phyloP scores from a whole-genome alignment of 106 monocot species.

The Dendrobium huoshanense region DNA sequence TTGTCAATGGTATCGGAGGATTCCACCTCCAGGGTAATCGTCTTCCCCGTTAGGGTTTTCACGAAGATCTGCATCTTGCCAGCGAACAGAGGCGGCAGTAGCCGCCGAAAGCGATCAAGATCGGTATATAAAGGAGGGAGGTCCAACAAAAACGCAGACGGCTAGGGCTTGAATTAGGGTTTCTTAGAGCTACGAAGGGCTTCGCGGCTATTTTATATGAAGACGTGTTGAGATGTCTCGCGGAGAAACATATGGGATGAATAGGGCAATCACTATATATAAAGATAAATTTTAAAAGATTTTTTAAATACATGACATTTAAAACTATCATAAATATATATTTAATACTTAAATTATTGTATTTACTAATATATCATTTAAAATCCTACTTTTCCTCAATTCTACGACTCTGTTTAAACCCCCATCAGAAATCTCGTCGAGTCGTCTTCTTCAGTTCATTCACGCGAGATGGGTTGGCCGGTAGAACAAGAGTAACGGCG shows the following conservation, averaged over 20 bases:
- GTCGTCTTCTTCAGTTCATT: too few species aligned
- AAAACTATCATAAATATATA: too few species aligned
- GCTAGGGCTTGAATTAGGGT: not conserved
- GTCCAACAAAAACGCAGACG: not conserved
- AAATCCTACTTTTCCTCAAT: too few species aligned
- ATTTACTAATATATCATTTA: too few species aligned
- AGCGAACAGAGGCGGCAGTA: not conserved
- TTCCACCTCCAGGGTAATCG: constrained; percentile 55
- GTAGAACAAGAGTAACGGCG: too few species aligned
- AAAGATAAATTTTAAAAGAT: too few species aligned
- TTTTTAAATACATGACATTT: too few species aligned
- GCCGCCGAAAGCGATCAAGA: not conserved
- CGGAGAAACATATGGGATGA: not conserved
- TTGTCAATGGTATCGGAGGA: constrained; percentile 30
- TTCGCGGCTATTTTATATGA: not conserved
- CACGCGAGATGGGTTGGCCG: too few species aligned
- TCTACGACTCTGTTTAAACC: too few species aligned
- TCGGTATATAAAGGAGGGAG: not conserved
- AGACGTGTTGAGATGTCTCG: not conserved
- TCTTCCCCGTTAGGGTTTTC: constrained; percentile 51
- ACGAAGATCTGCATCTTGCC: constrained; percentile 39
- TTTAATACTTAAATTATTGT: too few species aligned
- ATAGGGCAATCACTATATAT: not conserved
- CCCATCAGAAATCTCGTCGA: too few species aligned
- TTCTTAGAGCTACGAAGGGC: not conserved